Evolutionary conservation across 148 eudicot genomes (phyloP).

Genomic region (Vaccinium macrocarpon): DNA sequence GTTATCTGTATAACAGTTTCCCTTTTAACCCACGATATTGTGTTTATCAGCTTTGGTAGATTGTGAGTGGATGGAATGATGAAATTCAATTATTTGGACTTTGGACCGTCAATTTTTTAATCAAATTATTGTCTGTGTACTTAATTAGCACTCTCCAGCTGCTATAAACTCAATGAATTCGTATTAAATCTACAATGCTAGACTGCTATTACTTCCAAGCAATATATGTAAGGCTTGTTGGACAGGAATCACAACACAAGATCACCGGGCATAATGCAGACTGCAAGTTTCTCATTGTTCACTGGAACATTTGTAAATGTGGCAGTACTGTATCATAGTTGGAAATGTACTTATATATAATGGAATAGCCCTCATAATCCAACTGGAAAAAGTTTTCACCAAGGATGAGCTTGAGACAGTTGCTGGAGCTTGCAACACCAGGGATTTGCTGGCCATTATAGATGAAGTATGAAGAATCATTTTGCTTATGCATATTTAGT

Average conservation of each 20-base stretch:
- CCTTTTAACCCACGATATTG: background rate
- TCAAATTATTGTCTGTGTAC: background rate
- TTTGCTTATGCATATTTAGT: constrained; percentile 12
- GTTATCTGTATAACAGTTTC: background rate
- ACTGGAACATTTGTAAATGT: background rate
- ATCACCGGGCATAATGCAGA: background rate
- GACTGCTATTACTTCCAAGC: background rate
- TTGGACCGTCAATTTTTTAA: background rate
- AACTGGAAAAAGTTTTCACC: constrained; percentile 86
- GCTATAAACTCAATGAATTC: background rate
- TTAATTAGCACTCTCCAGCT: background rate
- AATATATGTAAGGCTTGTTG: background rate
- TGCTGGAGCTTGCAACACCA: constrained; percentile 63
- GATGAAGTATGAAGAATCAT: constrained; percentile 68
- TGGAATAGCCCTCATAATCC: constrained; percentile 98
- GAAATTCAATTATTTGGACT: background rate
- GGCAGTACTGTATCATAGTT: background rate
- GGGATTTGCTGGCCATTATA: constrained; percentile 77
- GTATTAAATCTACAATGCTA: background rate
- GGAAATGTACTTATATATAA: constrained; percentile 41
- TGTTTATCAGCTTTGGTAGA: no score
- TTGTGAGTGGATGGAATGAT: constrained; percentile 9
- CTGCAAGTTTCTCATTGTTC: constrained; percentile 1
- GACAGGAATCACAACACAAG: background rate
- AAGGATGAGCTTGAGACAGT: constrained; percentile 73